These are phyloP conservation scores for Oxyria digyna DNA, from an alignment of 148 eudicot genomes.

Conservation along the genomic window DNA sequence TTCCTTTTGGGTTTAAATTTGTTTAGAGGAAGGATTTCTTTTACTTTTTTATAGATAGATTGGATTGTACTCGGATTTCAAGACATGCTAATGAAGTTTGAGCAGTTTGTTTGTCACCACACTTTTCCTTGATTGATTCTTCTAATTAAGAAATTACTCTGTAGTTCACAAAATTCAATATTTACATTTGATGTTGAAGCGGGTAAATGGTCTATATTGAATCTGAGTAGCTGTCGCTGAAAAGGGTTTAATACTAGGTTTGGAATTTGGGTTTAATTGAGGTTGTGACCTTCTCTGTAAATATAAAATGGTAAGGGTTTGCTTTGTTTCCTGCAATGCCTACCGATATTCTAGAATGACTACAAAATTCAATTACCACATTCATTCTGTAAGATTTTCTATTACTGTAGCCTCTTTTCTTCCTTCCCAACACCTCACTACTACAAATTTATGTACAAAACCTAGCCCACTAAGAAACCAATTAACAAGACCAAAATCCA, in stretches of 20 bases:
- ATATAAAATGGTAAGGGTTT: background rate
- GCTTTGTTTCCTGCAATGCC: background rate
- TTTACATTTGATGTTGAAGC: too few relatives aligned
- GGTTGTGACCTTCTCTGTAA: background rate
- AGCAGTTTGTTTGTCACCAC: background rate
- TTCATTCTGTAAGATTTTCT: too few relatives aligned
- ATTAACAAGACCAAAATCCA: too few relatives aligned
- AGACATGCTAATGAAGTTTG: conserved; percentile 4
- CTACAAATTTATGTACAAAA: too few relatives aligned
- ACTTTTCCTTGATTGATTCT: background rate
- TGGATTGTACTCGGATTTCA: background rate
- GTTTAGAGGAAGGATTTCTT: conserved; percentile 8
- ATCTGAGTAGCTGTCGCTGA: too few relatives aligned
- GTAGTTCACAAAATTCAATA: too few relatives aligned
- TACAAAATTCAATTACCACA: too few relatives aligned
- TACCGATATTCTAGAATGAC: too few relatives aligned
- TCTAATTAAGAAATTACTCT: background rate
- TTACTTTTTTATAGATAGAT: conserved; percentile 3
- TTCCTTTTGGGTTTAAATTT: background rate
- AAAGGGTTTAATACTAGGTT: too few relatives aligned
- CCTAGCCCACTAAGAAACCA: too few relatives aligned
- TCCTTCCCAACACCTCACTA: too few relatives aligned
- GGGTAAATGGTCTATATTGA: background rate
- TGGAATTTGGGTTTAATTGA: background rate
- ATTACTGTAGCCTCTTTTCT: too few relatives aligned